Base-by-base conservation (phyloP, 2,329 filamentous ascomycete species). In the Aspergillus novofumigatus region DNA sequence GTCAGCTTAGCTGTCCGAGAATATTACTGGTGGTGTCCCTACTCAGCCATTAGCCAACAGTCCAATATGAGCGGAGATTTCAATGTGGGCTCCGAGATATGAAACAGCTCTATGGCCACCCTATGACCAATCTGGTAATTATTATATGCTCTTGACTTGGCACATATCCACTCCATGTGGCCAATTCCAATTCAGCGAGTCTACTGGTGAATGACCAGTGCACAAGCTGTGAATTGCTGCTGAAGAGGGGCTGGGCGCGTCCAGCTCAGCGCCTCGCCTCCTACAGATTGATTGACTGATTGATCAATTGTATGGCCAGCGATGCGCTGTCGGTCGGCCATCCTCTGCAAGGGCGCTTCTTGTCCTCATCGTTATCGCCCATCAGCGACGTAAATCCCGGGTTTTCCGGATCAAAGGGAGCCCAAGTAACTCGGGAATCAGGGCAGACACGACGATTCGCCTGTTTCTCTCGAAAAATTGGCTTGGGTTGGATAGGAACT, bases 401-500 rank as follows among this genome's bases (percentile, higher is more conserved):
- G 3, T 6, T 47, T 47, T 20, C 21, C 44, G 21, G 44, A 47
- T 47, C 44, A 47, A 26, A 23, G 42, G 21, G 21, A 23, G 42
- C 8, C 8, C 21, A 45, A 20, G 42, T 8, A 2, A 17, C 4
- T 23, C 9, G 4, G 11, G 1, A 14, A 21, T 20, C n/a, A 23
- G 42, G 21, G 20, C 9, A 10, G 11, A 21, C n/a, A 20, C 41
- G 41, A 44, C 21, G 20, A 44, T 44, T 44, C 41, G 41, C 41
- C 41, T n/a, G 7, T 44, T 44, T 44, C 41, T 21, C n/a, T 21
- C n/a, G 41, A 44, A 44, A 20, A n/a, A 17, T 14, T 35, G 32
- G 26, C 55, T 61, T 61, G 55, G 59, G 57, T 58, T 50, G 20
- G 48, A 50, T 25, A 54, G 21, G 52, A 57, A 60, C 51, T 42